phyloP scores from a whole-genome alignment of 2,329 filamentous ascomycete species.

The Tolypocladium album region DNA sequence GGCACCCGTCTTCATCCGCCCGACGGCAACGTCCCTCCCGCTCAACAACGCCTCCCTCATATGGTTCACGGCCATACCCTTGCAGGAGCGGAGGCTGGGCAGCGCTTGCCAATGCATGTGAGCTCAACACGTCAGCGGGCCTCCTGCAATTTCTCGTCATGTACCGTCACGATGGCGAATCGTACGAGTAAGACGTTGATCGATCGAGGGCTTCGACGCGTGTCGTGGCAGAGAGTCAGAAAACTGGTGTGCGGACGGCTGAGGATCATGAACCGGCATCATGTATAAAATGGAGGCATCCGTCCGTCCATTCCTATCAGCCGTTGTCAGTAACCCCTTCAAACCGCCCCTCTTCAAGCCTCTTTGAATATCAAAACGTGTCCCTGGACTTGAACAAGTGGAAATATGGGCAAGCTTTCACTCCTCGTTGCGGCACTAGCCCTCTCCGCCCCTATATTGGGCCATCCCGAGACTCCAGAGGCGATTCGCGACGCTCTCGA shows the following conservation, averaged over 20 bases:
- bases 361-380: background rate
- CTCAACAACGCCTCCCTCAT: background rate
- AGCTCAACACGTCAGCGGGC: background rate
- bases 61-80: background rate
- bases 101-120: background rate
- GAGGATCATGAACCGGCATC: background rate
- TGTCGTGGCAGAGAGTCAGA: background rate
- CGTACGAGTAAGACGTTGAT: background rate
- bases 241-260: background rate
- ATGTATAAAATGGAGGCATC: background rate
- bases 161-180: background rate
- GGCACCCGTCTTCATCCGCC: background rate
- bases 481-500: background rate
- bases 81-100: background rate
- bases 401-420: conserved; percentile 6
- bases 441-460: conserved; percentile 11
- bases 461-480: conserved; percentile 6
- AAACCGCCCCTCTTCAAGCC: no score
- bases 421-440: conserved; percentile 15
- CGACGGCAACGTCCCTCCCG: background rate
- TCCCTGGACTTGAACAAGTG: no score
- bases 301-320: background rate
- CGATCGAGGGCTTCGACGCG: background rate
- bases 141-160: background rate
- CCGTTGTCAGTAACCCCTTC: background rate